Evolutionary conservation across 257 asterid species (phyloP).

Genomic region (Hygrophila difformis): DNA sequence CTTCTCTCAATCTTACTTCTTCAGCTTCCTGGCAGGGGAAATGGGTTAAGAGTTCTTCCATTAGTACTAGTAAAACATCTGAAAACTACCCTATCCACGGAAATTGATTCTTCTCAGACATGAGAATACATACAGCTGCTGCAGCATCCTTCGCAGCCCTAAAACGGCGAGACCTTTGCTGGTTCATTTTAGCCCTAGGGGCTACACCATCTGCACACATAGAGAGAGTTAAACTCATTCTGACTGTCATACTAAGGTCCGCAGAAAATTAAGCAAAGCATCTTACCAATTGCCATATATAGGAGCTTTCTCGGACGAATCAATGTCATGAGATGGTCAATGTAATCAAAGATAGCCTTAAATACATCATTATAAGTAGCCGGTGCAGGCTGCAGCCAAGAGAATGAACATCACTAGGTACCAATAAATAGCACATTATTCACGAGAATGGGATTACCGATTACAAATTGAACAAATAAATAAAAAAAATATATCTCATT

Average conservation of each 20-base stretch:
- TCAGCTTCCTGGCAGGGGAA: constrained; percentile 64
- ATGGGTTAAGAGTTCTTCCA: constrained; percentile 12
- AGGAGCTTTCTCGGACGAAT: constrained; percentile 56
- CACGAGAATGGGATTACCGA: too few relatives aligned
- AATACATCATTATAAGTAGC: constrained; percentile 38
- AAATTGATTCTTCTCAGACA: neutral
- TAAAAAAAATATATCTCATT: too few relatives aligned
- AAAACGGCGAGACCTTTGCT: constrained; percentile 91
- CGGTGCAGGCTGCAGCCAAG: too few relatives aligned
- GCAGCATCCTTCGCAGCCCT: constrained; percentile 99
- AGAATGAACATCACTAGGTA: too few relatives aligned
- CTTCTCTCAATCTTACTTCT: constrained; percentile 67
- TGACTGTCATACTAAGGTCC: too few relatives aligned
- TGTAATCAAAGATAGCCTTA: constrained; percentile 36
- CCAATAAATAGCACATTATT: too few relatives aligned
- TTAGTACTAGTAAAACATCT: constrained; percentile 4
- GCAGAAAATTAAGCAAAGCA: neutral
- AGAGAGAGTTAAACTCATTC: neutral
- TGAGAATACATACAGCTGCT: constrained; percentile 57
- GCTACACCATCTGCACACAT: constrained; percentile 80
- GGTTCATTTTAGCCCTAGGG: constrained; percentile 99
- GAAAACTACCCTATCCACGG: too few relatives aligned
- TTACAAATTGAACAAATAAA: too few relatives aligned
- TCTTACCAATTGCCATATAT: constrained; percentile 61
- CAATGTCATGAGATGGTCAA: constrained; percentile 42